Conservation (phyloP, 2,329 filamentous ascomycete genomes). For the Xylaria sp. region DNA sequence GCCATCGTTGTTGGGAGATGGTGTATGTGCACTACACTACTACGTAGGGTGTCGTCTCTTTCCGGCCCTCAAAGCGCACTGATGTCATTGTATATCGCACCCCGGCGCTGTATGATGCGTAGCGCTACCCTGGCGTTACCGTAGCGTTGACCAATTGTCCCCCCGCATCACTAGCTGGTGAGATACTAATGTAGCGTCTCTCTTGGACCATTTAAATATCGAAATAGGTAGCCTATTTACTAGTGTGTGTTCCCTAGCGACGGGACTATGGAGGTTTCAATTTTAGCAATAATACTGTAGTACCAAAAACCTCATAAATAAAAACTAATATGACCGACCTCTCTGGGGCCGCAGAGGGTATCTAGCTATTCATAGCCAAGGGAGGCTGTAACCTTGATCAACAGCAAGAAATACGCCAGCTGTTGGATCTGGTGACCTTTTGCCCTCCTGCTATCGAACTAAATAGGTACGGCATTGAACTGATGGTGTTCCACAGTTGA, state of each 20-base stretch:
- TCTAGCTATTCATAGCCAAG: not conserved
- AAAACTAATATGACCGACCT: not conserved
- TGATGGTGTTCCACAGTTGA: not conserved
- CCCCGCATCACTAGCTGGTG: not conserved
- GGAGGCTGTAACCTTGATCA: not conserved
- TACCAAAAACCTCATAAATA: not conserved
- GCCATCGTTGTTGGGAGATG: constrained; percentile 1
- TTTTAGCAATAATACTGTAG: not conserved
- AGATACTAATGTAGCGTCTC: not conserved
- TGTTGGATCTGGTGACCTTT: not conserved
- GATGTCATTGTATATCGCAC: constrained; percentile 26
- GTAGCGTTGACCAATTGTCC: not conserved
- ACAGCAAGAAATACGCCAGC: not conserved
- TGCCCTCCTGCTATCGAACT: not conserved
- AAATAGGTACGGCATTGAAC: not conserved
- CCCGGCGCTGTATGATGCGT: not conserved
- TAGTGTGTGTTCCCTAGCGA: too few relatives aligned
- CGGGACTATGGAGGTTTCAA: not conserved
- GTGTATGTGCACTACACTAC: not conserved
- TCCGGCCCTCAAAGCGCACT: constrained; percentile 16
- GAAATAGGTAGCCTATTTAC: too few relatives aligned
- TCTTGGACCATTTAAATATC: too few relatives aligned
- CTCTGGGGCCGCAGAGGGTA: not conserved
- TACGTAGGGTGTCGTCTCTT: constrained; percentile 19
- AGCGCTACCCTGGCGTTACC: not conserved